Evolutionary conservation across 2,329 filamentous ascomycete species (phyloP).

Genomic region (Pyrenochaeta sp.): DNA sequence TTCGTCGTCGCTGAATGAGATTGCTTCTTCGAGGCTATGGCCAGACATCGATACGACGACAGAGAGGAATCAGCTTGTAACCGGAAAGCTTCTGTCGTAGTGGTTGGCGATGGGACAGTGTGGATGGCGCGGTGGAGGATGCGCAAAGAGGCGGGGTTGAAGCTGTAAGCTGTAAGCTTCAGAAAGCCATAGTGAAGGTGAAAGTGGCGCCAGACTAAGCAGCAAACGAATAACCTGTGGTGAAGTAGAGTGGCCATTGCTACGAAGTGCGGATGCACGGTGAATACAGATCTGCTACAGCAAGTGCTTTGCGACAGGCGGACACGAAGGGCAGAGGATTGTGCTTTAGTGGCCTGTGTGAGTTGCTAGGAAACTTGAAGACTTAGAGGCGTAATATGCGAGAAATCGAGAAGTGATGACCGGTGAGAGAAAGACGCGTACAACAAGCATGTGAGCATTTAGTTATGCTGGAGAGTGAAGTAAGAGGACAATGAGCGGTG

Average conservation of each 20-base stretch:
- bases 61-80: no score
- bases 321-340: no score
- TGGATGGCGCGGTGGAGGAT: background rate
- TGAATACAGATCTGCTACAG: background rate
- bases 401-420: no score
- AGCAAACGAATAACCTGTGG: background rate
- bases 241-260: background rate
- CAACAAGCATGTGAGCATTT: no score
- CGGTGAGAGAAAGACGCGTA: no score
- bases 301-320: no score
- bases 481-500: background rate
- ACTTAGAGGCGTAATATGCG: no score
- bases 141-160: background rate
- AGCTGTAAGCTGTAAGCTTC: background rate
- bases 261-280: background rate
- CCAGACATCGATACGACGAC: constrained; percentile 2
- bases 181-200: background rate
- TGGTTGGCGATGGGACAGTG: background rate
- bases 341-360: no score
- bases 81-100: background rate
- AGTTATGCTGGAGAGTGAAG: background rate
- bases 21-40: constrained; percentile 3
- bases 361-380: no score
- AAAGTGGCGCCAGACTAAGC: background rate
- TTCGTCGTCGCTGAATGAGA: constrained; percentile 6